Percentiles rank a stretch among this genome's conserved stretches.
Conservation (phyloP, 148 eudicot species). For the Chenopodium suecicum region DNA sequence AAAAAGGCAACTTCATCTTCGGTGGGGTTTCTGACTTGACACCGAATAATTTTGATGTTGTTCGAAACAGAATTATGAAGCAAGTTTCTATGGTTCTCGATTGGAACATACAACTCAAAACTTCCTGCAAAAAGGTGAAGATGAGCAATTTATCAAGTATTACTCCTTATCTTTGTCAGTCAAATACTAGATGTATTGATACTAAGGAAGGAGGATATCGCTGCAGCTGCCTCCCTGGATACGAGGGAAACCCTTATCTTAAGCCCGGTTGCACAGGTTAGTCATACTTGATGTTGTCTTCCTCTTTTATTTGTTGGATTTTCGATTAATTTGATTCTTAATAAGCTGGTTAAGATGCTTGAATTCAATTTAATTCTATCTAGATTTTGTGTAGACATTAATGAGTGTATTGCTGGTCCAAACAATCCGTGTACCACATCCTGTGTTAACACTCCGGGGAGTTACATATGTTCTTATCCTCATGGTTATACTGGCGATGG, state of each 20-base stretch:
- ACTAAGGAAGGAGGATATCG: conserved; percentile 32
- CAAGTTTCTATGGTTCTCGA: conserved; percentile 27
- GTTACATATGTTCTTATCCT: not conserved
- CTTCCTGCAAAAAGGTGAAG: conserved; percentile 26
- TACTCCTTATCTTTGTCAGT: conserved; percentile 32
- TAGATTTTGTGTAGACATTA: not conserved
- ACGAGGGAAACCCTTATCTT: conserved; percentile 50
- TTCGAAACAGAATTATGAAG: not conserved
- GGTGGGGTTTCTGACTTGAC: conserved; percentile 14
- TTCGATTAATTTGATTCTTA: not conserved
- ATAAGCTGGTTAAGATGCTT: no score
- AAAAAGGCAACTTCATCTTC: conserved; percentile 20
- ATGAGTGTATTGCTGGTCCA: not conserved
- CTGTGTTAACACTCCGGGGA: not conserved
- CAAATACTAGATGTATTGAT: conserved; percentile 37
- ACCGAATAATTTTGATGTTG: not conserved
- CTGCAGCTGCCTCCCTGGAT: conserved; percentile 39
- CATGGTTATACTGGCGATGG: not conserved
- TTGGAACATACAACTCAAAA: conserved; percentile 15
- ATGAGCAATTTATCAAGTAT: not conserved
- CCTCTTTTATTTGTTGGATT: not conserved
- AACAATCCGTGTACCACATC: not conserved
- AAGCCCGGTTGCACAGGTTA: conserved; percentile 32
- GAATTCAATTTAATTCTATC: not conserved
- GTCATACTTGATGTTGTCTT: no score